Conservation (phyloP, 2,329 filamentous ascomycete species). For the Fusarium lateritium region DNA sequence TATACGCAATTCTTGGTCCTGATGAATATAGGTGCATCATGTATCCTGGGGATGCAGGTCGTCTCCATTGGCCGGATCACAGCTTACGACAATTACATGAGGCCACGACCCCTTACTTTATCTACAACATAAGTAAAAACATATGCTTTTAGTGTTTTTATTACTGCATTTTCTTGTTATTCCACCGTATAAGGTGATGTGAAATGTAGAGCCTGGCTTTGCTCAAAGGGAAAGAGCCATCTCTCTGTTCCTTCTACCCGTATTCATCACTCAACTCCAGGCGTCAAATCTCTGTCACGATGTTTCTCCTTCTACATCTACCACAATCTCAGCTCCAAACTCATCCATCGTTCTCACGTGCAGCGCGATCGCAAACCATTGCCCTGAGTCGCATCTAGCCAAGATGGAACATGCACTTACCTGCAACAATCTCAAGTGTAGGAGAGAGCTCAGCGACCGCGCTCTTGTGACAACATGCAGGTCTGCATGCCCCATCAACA, state of each 20-base stretch:
- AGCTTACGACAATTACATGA: conserved; percentile 41
- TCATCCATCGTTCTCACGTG: background rate
- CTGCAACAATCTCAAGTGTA: conserved; percentile 87
- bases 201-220: background rate
- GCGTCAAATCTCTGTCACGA: background rate
- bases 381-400: background rate
- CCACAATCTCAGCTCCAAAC: background rate
- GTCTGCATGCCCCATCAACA: conserved; percentile 57
- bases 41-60: conserved; percentile 32
- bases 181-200: background rate
- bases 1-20: conserved; percentile 26
- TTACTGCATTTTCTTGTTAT: background rate
- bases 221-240: conserved; percentile 2
- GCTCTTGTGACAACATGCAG: conserved; percentile 93
- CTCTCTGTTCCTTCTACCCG: conserved; percentile 1
- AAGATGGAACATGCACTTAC: conserved; percentile 81
- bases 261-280: background rate
- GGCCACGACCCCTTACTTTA: conserved; percentile 28
- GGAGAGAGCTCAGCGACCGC: conserved; percentile 75
- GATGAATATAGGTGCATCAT: conserved; percentile 11
- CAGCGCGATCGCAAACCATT: background rate
- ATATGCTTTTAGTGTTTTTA: background rate
- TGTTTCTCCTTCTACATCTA: background rate
- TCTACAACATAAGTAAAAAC: conserved; percentile 3
- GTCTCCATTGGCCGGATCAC: conserved; percentile 31